Percentiles rank a stretch among this genome's conserved stretches.
These are phyloP conservation scores for Epichloe aotearoae DNA, from an alignment of 2,329 filamentous ascomycete species.

Conservation along the genomic window DNA sequence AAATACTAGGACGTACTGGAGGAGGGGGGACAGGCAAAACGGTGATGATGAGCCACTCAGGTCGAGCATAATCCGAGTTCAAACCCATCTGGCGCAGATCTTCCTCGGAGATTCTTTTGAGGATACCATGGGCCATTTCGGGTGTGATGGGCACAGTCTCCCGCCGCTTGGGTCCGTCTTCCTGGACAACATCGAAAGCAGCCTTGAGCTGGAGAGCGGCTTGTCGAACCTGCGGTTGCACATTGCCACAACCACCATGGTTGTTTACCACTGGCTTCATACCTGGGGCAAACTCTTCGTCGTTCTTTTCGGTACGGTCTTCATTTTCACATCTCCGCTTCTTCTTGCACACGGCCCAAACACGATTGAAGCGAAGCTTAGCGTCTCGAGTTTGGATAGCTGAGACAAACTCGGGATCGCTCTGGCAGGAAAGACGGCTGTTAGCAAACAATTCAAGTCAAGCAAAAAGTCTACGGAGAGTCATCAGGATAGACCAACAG, in stretches of 20 bases:
- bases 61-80: constrained; percentile 87
- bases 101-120: constrained; percentile 69
- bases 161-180: constrained; percentile 59
- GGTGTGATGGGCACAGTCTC: constrained; percentile 77
- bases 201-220: constrained; percentile 72
- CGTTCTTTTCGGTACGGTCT: constrained; percentile 52
- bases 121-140: constrained; percentile 71
- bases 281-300: constrained; percentile 51
- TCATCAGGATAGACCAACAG: constrained; percentile 64
- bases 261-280: constrained; percentile 39
- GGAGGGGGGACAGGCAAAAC: constrained; percentile 96
- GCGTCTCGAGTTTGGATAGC: constrained; percentile 80
- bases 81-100: constrained; percentile 81
- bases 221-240: constrained; percentile 77
- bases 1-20: constrained; percentile 91
- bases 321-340: constrained; percentile 77
- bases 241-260: constrained; percentile 90
- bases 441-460: constrained; percentile 44
- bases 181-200: constrained; percentile 48
- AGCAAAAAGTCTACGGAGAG: constrained; percentile 38
- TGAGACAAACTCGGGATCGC: constrained; percentile 68
- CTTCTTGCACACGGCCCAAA: constrained; percentile 86
- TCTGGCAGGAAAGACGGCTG: constrained; percentile 42
- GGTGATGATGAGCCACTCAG: constrained; percentile 96
- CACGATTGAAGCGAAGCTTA: constrained; percentile 83